These are phyloP conservation scores for Hemisphaericaspora xylofermentans DNA, from an alignment of 1,139 yeast species.

Conservation along the genomic window DNA sequence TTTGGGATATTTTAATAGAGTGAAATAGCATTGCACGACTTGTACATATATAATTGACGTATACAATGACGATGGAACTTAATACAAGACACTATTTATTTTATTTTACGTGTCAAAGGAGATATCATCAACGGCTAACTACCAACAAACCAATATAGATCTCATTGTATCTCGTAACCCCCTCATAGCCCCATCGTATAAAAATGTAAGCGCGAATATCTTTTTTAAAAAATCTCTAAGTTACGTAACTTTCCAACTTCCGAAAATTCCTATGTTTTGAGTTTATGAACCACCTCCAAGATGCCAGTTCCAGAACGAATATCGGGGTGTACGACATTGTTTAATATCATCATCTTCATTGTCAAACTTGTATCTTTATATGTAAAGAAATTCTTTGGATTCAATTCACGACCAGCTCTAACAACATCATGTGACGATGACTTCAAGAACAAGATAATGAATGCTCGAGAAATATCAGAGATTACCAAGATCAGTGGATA, in stretches of 20 bases:
- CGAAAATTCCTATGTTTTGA: no score
- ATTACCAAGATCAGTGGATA: conserved; percentile 66
- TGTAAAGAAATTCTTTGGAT: conserved; percentile 6
- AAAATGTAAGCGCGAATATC: no score
- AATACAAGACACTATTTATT: not conserved
- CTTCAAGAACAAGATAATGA: conserved; percentile 7
- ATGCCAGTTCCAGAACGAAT: conserved; percentile 14
- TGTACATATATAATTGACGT: not conserved
- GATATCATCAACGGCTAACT: no score
- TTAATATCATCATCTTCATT: conserved; percentile 9
- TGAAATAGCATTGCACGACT: not conserved
- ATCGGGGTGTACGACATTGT: conserved; percentile 10
- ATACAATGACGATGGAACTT: no score
- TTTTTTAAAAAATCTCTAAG: no score
- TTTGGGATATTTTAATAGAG: conserved; percentile 30
- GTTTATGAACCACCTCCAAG: no score
- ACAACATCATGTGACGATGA: conserved; percentile 1
- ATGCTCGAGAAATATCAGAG: conserved; percentile 57
- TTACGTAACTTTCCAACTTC: no score
- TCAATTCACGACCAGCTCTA: not conserved
- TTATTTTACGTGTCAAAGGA: no score
- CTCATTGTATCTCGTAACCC: no score
- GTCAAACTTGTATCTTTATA: conserved; percentile 9
- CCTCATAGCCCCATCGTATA: no score
- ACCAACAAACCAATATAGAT: no score